phyloP scores from a whole-genome alignment of 192 early-diverging fungal species.

The Coemansia sp. region DNA sequence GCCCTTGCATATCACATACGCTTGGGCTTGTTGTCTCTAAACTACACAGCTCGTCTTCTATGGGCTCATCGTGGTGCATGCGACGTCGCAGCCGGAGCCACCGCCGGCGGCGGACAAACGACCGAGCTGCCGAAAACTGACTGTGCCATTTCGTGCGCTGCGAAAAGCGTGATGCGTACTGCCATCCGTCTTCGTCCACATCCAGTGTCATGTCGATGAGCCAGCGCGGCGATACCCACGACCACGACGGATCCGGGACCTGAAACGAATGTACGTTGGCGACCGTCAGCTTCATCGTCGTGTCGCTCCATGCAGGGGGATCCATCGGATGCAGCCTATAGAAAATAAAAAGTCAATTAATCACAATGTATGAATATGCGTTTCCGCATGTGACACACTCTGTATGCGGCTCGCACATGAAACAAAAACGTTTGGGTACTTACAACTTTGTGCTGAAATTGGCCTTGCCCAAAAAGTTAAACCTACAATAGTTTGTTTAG shows the following conservation, averaged over 20 bases:
- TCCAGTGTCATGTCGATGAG: conserved; percentile 57
- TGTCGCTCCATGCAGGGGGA: conserved; percentile 55
- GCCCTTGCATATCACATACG: neutral
- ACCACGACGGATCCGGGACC: conserved; percentile 54
- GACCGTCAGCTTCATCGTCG: conserved; percentile 42
- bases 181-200: conserved; percentile 58
- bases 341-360: conserved; percentile 12
- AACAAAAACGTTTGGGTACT: conserved; percentile 31
- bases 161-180: conserved; percentile 49
- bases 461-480: conserved; percentile 52
- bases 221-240: conserved; percentile 58
- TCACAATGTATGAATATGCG: neutral
- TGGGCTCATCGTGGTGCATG: neutral
- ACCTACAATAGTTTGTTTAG: conserved; percentile 18
- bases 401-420: neutral
- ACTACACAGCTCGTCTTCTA: neutral
- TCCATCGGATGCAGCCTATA: conserved; percentile 52
- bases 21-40: neutral
- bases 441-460: conserved; percentile 52
- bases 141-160: conserved; percentile 22
- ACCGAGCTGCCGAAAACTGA: conserved; percentile 12
- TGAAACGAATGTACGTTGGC: conserved; percentile 57
- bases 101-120: conserved; percentile 34
- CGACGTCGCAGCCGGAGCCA: conserved; percentile 18
- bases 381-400: neutral